phyloP scores from a whole-genome alignment of 2,329 filamentous ascomycete genomes.

The Akanthomyces dipterigenus region DNA sequence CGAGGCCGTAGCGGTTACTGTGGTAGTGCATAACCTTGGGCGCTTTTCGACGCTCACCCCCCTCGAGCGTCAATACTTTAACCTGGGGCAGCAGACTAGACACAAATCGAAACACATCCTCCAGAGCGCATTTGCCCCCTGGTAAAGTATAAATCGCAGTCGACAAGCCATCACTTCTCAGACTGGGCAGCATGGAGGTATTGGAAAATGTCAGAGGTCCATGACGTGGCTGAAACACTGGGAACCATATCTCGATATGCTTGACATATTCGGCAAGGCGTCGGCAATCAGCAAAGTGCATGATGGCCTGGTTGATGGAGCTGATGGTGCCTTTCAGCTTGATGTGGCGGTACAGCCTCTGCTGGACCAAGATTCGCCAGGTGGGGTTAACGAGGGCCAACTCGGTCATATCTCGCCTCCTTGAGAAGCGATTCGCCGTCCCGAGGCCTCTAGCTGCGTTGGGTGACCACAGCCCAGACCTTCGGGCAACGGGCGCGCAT shows the following conservation, averaged over 20 bases:
- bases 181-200: slow-evolving; percentile 41
- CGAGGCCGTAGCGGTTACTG: slow-evolving; percentile 10
- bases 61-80: slow-evolving; percentile 64
- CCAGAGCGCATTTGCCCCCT: slow-evolving; percentile 60
- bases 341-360: slow-evolving; percentile 67
- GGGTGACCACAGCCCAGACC: slow-evolving; percentile 47
- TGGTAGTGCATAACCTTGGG: slow-evolving; percentile 50
- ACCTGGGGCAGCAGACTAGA: slow-evolving; percentile 51
- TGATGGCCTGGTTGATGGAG: slow-evolving; percentile 52
- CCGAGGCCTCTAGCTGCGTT: slow-evolving; percentile 54
- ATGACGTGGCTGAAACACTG: slow-evolving; percentile 58
- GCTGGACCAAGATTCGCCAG: slow-evolving; percentile 65
- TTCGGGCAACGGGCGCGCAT: slow-evolving; percentile 47
- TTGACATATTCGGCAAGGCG: slow-evolving; percentile 59
- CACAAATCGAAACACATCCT: slow-evolving; percentile 63
- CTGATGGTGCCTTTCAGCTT: slow-evolving; percentile 65
- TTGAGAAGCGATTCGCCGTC: slow-evolving; percentile 58
- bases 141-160: slow-evolving; percentile 53
- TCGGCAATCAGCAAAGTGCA: slow-evolving; percentile 52
- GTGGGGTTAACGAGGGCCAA: slow-evolving; percentile 54
- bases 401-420: slow-evolving; percentile 60
- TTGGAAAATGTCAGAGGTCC: slow-evolving; percentile 36
- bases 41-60: slow-evolving; percentile 70
- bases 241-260: slow-evolving; percentile 73
- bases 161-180: slow-evolving; percentile 50